Evolutionary conservation across 2,329 filamentous ascomycete species (phyloP), one percentile per base, ranked within the genome.

Genomic region (Colletotrichum graminicola): DNA sequence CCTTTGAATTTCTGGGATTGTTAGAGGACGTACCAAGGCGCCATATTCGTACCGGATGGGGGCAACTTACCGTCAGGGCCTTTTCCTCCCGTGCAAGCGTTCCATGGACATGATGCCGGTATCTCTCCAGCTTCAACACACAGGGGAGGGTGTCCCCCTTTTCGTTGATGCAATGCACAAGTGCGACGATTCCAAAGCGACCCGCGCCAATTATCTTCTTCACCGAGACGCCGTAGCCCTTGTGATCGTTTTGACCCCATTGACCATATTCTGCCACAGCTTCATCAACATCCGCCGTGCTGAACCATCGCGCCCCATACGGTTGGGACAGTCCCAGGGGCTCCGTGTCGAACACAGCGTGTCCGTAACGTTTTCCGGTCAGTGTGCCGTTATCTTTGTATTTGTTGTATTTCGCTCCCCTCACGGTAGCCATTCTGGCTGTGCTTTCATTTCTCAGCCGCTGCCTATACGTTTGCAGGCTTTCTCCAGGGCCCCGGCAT

Each of bases 131-230:
- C 34, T 71, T 71, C 43, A 71, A 68, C 43, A 68, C 65, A 16
- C 65, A 71, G 1, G 62, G 36, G 8, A 18, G 59, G 5, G 11
- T 12, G 10, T 21, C 18, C 1, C 43, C 45, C 29, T 21, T 23
- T 39, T 11, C 51, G 12, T 56, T 26, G 3, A 45, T 18, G 29
- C 36, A 39, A n/a, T 59, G 23, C 39, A 73, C 62, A 3, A 79
- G 59, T 10, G 74, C 73, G 10, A 73, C 77, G 21, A 74, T 75
- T 32, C 78, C 78, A 11, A 72, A 74, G 5, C 78, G 76, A n/a
- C 78, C 78, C 14, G 43, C 29, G n/a, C 73, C 77, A 39, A 80
- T 65, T 41, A 79, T 54, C 57, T 75, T 78, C 61, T 75, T 55
- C 51, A 79, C 77, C 16, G 66, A 67, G 47, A 79, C 72, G 16